A percentile compares a stretch with the other conserved stretches of the same genome.
phyloP scores from a whole-genome alignment of 345 rosid genomes.

The Kernera saxatilis region DNA sequence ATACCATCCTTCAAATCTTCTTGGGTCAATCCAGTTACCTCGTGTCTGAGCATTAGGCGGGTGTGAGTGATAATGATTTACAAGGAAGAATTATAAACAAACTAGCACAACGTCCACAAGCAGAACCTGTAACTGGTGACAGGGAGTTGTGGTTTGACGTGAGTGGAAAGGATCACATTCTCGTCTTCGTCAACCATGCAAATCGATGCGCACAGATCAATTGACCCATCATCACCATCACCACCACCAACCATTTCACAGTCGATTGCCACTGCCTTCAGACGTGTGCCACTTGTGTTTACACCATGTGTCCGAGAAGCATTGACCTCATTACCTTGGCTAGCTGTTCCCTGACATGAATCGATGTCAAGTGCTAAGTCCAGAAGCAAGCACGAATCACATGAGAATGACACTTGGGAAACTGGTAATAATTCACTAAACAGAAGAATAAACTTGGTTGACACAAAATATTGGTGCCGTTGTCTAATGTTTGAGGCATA shows the following conservation, averaged over 20 bases:
- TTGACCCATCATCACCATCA: slow-evolving; percentile 46
- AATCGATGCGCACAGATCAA: slow-evolving; percentile 57
- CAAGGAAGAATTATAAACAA: background rate
- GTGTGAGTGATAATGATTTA: background rate
- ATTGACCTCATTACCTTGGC: slow-evolving; percentile 6
- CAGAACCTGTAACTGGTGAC: slow-evolving; percentile 59
- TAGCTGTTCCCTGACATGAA: slow-evolving; percentile 14
- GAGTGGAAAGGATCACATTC: slow-evolving; percentile 49
- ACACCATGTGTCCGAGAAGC: slow-evolving; percentile 12
- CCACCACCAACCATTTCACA: slow-evolving; percentile 85
- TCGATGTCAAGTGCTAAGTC: background rate
- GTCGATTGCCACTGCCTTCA: slow-evolving; percentile 57
- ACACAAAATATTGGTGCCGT: background rate
- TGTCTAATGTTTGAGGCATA: background rate
- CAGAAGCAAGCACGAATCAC: background rate
- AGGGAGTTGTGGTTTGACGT: slow-evolving; percentile 50
- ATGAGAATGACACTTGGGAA: background rate
- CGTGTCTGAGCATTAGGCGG: slow-evolving; percentile 35
- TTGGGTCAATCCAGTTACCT: slow-evolving; percentile 64
- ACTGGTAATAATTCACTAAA: background rate
- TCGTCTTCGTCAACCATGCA: slow-evolving; percentile 73
- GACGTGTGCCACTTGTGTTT: slow-evolving; percentile 12
- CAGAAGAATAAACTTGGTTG: background rate
- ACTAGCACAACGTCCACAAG: background rate
- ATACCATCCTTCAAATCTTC: slow-evolving; percentile 56